Evolutionary conservation across 164 flowering plant species (phyloP).

Genomic region (Dillenia turbinata): DNA sequence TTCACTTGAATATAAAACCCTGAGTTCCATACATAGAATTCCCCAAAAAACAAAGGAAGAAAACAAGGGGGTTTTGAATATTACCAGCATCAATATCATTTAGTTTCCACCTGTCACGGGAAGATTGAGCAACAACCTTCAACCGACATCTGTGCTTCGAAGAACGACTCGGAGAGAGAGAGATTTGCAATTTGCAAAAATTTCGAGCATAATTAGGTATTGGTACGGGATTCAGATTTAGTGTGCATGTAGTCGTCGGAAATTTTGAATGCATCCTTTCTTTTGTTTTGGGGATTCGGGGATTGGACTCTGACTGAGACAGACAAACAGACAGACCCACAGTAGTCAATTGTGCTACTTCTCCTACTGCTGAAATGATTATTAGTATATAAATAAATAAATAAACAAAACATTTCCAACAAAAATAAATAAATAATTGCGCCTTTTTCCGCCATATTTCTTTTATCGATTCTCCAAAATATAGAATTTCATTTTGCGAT

Average conservation of each 20-base stretch:
- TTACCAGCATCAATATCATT: slow-evolving; percentile 59
- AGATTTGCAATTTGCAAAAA: slow-evolving; percentile 16
- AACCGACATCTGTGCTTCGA: slow-evolving; percentile 25
- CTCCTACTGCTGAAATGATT: no score
- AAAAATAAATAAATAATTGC: no score
- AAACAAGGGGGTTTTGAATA: not conserved
- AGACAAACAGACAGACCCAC: no score
- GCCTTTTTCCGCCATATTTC: no score
- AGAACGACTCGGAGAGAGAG: slow-evolving; percentile 10
- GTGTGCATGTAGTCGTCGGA: slow-evolving; percentile 8
- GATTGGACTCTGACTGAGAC: no score
- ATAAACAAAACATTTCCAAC: no score
- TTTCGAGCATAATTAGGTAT: slow-evolving; percentile 2
- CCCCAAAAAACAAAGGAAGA: not conserved
- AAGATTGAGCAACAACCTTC: slow-evolving; percentile 38
- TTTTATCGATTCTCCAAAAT: no score
- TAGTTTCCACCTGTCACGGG: slow-evolving; percentile 51
- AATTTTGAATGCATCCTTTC: slow-evolving; percentile 24
- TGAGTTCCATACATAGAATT: not conserved
- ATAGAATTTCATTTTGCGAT: no score
- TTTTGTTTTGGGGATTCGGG: not conserved
- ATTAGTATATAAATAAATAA: no score
- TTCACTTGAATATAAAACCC: no score
- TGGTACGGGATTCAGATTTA: not conserved
- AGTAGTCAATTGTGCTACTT: no score